Base-by-base conservation (phyloP, 441 rosid species). In the Adansonia madagascariensis region DNA sequence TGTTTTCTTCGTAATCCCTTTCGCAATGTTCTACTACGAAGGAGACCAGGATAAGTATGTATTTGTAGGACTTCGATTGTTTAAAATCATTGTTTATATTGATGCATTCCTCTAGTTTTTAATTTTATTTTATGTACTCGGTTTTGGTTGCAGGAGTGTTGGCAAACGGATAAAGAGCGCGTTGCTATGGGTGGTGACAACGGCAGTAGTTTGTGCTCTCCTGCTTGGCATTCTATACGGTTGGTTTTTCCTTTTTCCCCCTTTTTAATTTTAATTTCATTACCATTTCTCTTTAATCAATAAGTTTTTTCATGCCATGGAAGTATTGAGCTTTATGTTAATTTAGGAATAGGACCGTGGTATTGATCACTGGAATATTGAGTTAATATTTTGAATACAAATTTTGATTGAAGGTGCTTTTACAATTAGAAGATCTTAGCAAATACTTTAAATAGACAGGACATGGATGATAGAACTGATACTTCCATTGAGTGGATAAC, bases 11-110 rank as follows among this genome's bases (percentile, higher is more conserved):
- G 24, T 93, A 6, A 95, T 95, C 69, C 99, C 99, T 4, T 95
- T 95, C 63, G 95, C 99, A 10, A 95, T 95, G 98, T 95, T 95
- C 80, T 95, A 86, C 90, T 95, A 95, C 71, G 99, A 95, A 86
- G 99, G 97, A 73, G 99, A 95, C 84, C 99, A 92, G 90, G 99
- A 95, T 86, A 95, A 92, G 99, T 94, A 50, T 63, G 97, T 88
- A 46, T 76, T 71, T 69, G 50, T 27, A 65, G 79, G 82, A 77
- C 50, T 77, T 60, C 65, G n/a, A 14, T 77, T 65, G 2, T 35
- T 15, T n/a, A 31, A 17, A 5, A 0, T 57, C 14, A 8, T 17
- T 47, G 17, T 56, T 17, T 46, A 8, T 64, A 10, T 14, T 7
- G 31, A 61, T 46, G 12, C 44, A 17, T 62, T 44, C 20, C 8